phyloP scores from a whole-genome alignment of 192 early-diverging fungal species.

The Kappamyces sp. region DNA sequence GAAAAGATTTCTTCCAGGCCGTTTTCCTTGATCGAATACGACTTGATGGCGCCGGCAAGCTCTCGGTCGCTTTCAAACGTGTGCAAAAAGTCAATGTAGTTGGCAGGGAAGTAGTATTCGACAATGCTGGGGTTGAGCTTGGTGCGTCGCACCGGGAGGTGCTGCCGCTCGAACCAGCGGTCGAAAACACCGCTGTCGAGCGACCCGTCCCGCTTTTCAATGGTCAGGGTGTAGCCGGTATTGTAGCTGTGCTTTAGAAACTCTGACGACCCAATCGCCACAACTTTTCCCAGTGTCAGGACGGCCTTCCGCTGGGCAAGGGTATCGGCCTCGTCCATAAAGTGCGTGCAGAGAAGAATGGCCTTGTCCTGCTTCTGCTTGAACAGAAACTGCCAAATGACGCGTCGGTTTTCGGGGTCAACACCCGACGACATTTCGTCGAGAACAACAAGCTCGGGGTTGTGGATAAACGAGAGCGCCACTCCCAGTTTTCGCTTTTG shows the following conservation, averaged over 20 bases:
- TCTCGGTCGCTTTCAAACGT: not conserved
- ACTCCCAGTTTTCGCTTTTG: slow-evolving; percentile 70
- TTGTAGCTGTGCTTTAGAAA: slow-evolving; percentile 2
- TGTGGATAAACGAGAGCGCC: slow-evolving; percentile 67
- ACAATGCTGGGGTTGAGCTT: not conserved
- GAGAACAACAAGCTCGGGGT: slow-evolving; percentile 46
- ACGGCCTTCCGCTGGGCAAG: too few species aligned
- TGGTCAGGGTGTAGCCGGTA: slow-evolving; percentile 3
- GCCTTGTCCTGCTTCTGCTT: not conserved
- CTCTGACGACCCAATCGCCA: not conserved
- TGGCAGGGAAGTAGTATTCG: slow-evolving; percentile 4
- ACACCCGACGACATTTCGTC: slow-evolving; percentile 61
- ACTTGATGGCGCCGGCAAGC: not conserved
- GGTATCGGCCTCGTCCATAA: slow-evolving; percentile 9
- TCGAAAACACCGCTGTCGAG: not conserved
- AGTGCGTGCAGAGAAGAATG: slow-evolving; percentile 9
- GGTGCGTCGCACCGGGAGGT: not conserved
- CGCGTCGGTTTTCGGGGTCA: slow-evolving; percentile 29
- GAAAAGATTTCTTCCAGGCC: slow-evolving; percentile 12
- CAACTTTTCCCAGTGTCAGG: too few species aligned
- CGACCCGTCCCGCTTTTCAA: not conserved
- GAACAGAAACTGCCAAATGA: slow-evolving; percentile 26
- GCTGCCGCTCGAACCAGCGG: not conserved
- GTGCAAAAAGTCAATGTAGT: not conserved
- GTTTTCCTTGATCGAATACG: slow-evolving; percentile 9